Percentiles rank a stretch among this genome's conserved stretches.
Evolutionary conservation across 202 grass and related monocot species (phyloP).

Genomic region (Hordeum pubiflorum): DNA sequence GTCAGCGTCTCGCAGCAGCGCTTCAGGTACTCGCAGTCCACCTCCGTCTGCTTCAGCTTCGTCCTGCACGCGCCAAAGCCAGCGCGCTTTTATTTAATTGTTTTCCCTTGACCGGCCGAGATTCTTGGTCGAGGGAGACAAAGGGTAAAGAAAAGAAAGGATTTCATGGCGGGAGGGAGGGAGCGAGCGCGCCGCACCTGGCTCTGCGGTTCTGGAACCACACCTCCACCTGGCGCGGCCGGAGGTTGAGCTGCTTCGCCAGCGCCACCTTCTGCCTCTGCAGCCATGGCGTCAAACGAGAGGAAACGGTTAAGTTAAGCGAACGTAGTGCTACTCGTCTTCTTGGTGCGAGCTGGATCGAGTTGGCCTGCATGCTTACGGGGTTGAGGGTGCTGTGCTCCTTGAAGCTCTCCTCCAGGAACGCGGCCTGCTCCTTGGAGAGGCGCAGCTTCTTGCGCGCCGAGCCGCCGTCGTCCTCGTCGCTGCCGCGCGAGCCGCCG

Average conservation of each 20-base stretch:
- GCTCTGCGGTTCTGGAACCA: constrained; percentile 98
- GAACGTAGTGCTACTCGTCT: background rate
- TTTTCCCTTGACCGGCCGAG: background rate
- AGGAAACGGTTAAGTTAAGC: background rate
- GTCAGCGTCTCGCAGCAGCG: constrained; percentile 97
- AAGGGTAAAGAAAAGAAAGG: background rate
- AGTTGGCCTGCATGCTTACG: constrained; percentile 25
- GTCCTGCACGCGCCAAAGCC: constrained; percentile 38
- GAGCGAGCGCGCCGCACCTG: constrained; percentile 36
- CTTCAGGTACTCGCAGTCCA: constrained; percentile 99
- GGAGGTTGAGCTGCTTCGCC: constrained; percentile 82
- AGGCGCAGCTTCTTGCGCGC: constrained; percentile 90
- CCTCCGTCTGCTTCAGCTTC: constrained; percentile 99
- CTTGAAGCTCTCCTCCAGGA: constrained; percentile 96
- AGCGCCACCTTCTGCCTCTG: constrained; percentile 92
- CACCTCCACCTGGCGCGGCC: constrained; percentile 89
- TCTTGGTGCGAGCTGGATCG: background rate
- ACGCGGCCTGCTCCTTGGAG: constrained; percentile 92
- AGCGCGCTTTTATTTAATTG: background rate
- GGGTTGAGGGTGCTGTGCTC: constrained; percentile 95
- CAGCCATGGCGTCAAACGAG: background rate
- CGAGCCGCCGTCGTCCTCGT: constrained; percentile 74
- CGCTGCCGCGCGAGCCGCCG: constrained; percentile 54
- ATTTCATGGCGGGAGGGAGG: background rate
- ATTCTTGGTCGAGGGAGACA: background rate